Evolutionary conservation across 768 basidiomycete species (phyloP).

Genomic region (Mycena albidolilacea): DNA sequence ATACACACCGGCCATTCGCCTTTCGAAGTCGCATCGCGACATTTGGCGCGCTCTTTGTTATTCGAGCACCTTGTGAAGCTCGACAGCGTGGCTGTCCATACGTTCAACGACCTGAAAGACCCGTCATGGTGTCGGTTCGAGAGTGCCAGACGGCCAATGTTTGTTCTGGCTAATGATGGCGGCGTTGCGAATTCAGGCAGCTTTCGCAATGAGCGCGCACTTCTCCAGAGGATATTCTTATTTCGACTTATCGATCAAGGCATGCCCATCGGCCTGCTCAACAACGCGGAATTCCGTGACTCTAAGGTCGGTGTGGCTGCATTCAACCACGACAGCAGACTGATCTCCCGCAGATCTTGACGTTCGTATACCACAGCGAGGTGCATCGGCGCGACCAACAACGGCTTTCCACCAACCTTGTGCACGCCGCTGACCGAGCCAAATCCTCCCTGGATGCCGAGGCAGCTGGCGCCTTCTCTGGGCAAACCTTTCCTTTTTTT

Average conservation of each 20-base stretch:
- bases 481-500: neutral
- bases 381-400: conserved; percentile 30
- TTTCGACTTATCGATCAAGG: conserved; percentile 64
- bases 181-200: conserved; percentile 45
- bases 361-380: conserved; percentile 69
- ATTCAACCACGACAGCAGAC: neutral
- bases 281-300: conserved; percentile 72
- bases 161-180: conserved; percentile 72
- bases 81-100: conserved; percentile 55
- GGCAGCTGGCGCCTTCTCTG: neutral
- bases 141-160: conserved; percentile 70
- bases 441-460: conserved; percentile 23
- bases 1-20: conserved; percentile 53
- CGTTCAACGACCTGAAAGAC: conserved; percentile 63
- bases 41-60: conserved; percentile 67
- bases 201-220: conserved; percentile 44
- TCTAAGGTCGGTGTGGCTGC: conserved; percentile 63
- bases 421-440: conserved; percentile 21
- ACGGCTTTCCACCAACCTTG: conserved; percentile 35
- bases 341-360: conserved; percentile 60
- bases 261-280: conserved; percentile 65
- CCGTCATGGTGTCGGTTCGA: conserved; percentile 65
- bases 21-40: conserved; percentile 61
- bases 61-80: conserved; percentile 64
- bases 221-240: conserved; percentile 67